Evolutionary conservation across 352 stramenopile species (phyloP).

Genomic region (Thalassiosira livingstoniorum): DNA sequence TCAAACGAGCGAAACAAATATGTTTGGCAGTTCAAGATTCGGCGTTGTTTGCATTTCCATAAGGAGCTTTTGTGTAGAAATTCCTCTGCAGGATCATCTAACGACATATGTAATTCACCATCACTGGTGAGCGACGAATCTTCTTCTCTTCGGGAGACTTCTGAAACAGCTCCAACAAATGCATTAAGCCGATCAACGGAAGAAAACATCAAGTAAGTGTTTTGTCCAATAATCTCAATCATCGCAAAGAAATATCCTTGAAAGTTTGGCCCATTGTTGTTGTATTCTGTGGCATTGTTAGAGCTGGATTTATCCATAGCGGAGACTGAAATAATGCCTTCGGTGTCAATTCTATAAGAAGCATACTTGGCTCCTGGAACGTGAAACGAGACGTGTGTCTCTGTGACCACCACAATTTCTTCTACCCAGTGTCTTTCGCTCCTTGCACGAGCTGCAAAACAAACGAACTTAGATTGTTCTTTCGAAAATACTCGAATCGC

Average conservation of each 20-base stretch:
- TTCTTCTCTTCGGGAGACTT: background rate
- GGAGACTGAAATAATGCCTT: conserved; percentile 45
- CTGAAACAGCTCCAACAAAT: conserved; percentile 11
- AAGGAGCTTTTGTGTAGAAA: conserved; percentile 72
- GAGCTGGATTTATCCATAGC: conserved; percentile 19
- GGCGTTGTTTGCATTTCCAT: conserved; percentile 65
- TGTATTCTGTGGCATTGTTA: too few relatives aligned
- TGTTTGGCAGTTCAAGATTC: conserved; percentile 66
- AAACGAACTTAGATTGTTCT: conserved; percentile 4
- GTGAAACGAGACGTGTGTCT: conserved; percentile 59
- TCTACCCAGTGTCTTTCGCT: conserved; percentile 74
- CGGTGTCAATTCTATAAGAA: conserved; percentile 51
- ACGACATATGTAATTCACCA: conserved; percentile 39
- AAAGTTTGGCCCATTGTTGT: conserved; percentile 38
- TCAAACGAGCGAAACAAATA: conserved; percentile 54
- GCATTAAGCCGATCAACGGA: conserved; percentile 41
- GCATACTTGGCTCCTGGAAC: conserved; percentile 55
- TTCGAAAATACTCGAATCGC: too few relatives aligned
- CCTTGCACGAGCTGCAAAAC: conserved; percentile 58
- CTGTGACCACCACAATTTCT: conserved; percentile 51
- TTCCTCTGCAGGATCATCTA: conserved; percentile 64
- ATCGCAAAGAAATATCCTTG: conserved; percentile 52
- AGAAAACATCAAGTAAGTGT: conserved; percentile 71
- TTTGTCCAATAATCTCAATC: conserved; percentile 65
- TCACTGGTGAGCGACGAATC: conserved; percentile 15